phyloP scores from a whole-genome alignment of 2,329 filamentous ascomycete species.

The Fusarium sp. region DNA sequence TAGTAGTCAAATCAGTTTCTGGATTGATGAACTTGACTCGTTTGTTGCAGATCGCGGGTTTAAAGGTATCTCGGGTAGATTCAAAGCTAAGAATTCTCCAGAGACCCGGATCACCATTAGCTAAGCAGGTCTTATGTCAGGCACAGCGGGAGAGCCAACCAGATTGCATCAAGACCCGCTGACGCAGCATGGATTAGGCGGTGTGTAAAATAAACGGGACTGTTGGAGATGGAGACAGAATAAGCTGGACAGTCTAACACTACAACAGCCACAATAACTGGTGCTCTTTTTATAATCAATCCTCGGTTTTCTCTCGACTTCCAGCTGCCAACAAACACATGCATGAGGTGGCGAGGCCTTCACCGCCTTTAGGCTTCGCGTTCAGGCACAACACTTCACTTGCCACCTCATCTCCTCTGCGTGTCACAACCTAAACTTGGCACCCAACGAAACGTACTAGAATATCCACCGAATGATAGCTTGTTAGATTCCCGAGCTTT shows the following conservation, averaged over 20 bases:
- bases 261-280: accelerated
- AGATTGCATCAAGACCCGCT: neutral
- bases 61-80: slow-evolving; percentile 40
- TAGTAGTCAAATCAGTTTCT: slow-evolving; percentile 19
- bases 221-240: neutral
- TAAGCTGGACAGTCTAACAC: accelerated
- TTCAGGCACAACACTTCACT: slow-evolving; percentile 8
- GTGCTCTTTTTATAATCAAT: accelerated
- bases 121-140: slow-evolving; percentile 25
- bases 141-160: slow-evolving; percentile 20
- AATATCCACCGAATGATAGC: too few species aligned
- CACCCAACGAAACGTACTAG: neutral
- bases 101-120: slow-evolving; percentile 29
- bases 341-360: slow-evolving; percentile 32
- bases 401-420: slow-evolving; percentile 27
- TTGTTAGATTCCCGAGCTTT: too few species aligned
- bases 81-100: slow-evolving; percentile 36
- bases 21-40: slow-evolving; percentile 31
- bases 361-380: slow-evolving; percentile 31
- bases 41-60: slow-evolving; percentile 35
- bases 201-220: slow-evolving; percentile 37
- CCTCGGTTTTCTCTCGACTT: slow-evolving; percentile 24
- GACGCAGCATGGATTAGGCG: slow-evolving; percentile 22
- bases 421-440: slow-evolving; percentile 9
- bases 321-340: slow-evolving; percentile 32